Evolutionary conservation across 495 filamentous ascomycete species (phyloP).

Genomic region (Hypomontagnella submonticulosa): DNA sequence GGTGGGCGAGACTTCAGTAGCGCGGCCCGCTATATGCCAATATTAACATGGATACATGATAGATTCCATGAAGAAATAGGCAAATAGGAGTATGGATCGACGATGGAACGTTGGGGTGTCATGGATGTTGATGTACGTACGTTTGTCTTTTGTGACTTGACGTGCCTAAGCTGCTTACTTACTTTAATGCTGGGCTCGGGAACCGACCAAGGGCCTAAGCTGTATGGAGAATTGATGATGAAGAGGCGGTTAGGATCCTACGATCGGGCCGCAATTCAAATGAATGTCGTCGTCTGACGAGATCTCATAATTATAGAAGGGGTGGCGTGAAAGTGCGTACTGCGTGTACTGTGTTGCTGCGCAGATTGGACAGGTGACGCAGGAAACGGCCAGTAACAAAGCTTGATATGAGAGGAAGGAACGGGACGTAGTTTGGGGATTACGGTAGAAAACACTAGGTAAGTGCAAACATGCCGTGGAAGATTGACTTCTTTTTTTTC

Average conservation of each 20-base stretch:
- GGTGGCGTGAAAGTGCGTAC: conserved; percentile 10
- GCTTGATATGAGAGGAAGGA: conserved; percentile 10
- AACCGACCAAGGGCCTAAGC: conserved; percentile 12
- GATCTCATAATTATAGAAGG: conserved; percentile 17
- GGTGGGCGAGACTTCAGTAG: conserved; percentile 31
- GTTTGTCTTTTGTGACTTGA: conserved; percentile 22
- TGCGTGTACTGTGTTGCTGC: conserved; percentile 23
- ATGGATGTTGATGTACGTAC: conserved; percentile 34
- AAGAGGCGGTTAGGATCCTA: conserved; percentile 14
- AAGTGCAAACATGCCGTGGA: conserved; percentile 13
- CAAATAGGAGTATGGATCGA: conserved; percentile 35
- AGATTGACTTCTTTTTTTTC: not conserved
- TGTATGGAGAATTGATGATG: conserved; percentile 10
- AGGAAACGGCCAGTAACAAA: conserved; percentile 34
- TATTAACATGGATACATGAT: conserved; percentile 44
- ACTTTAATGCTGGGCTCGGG: conserved; percentile 17
- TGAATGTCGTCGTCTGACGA: conserved; percentile 16
- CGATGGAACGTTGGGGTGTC: conserved; percentile 28
- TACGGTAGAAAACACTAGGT: not conserved
- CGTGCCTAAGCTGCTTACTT: conserved; percentile 31
- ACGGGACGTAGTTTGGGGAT: conserved; percentile 8
- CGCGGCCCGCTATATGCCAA: conserved; percentile 39
- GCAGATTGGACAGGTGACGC: conserved; percentile 28
- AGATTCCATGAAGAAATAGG: conserved; percentile 15
- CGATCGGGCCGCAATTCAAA: conserved; percentile 38